phyloP scores from a whole-genome alignment of 192 early-diverging fungal species.

The Linnemannia exigua region DNA sequence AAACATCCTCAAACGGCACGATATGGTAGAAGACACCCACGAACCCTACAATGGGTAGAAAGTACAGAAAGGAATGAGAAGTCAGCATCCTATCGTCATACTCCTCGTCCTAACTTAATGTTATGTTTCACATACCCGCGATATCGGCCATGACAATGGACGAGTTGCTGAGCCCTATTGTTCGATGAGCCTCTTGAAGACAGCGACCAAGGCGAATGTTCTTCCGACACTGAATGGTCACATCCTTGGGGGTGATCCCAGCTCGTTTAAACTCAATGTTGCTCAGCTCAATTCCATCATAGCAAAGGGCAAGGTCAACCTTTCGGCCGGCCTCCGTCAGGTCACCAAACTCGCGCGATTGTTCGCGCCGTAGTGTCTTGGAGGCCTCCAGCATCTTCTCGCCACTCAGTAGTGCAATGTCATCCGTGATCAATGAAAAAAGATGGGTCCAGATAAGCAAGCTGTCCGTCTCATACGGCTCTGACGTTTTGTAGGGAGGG shows the following conservation, averaged over 20 bases:
- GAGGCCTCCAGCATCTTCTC: constrained; percentile 14
- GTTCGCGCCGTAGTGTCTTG: neutral
- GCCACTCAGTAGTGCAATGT: neutral
- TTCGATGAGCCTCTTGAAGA: neutral
- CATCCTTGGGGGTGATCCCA: neutral
- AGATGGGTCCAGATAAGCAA: neutral
- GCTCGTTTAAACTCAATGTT: neutral
- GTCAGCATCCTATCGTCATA: neutral
- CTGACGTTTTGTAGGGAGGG: neutral
- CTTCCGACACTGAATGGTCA: constrained; percentile 6
- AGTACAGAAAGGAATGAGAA: neutral
- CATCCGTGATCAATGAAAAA: neutral
- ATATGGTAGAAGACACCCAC: neutral
- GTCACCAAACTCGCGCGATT: neutral
- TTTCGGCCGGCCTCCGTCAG: neutral
- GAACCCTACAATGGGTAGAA: neutral
- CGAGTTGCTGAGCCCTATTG: neutral
- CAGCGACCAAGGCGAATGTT: constrained; percentile 19
- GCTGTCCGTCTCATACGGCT: neutral
- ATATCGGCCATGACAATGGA: neutral
- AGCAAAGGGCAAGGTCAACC: neutral
- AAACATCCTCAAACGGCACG: neutral
- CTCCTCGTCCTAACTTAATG: neutral
- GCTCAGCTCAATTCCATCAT: neutral
- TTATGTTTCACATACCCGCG: neutral